A percentile compares a stretch with the other conserved stretches of the same genome.
Evolutionary conservation across 2,329 filamentous ascomycete species (phyloP).

Genomic region (Didymosphaeria variabile): DNA sequence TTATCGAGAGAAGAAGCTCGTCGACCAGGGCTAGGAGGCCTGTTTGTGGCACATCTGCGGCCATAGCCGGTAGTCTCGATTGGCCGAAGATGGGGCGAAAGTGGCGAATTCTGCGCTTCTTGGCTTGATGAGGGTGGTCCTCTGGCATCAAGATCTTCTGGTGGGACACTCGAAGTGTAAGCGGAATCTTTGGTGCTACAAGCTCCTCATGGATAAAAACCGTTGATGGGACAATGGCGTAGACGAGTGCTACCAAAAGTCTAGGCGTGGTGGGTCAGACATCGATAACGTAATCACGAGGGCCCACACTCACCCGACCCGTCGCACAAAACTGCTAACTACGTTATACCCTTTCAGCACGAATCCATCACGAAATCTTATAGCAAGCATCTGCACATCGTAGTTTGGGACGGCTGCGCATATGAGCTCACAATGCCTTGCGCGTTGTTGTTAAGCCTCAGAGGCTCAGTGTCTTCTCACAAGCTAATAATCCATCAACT

Average conservation of each 20-base stretch:
- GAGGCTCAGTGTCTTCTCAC: neutral
- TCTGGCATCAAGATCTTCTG: constrained; percentile 30
- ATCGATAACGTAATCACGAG: neutral
- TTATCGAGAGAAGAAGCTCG: constrained; percentile 45
- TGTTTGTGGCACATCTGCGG: constrained; percentile 16
- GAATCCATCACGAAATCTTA: too few species aligned
- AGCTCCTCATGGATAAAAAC: neutral
- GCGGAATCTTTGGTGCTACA: neutral
- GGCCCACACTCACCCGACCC: neutral
- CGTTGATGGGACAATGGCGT: neutral
- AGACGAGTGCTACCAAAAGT: neutral
- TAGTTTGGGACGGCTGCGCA: neutral
- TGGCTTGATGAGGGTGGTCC: constrained; percentile 31
- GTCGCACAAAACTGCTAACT: neutral
- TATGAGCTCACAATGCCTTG: neutral
- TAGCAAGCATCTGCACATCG: too few species aligned
- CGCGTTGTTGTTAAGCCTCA: neutral
- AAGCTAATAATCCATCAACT: neutral
- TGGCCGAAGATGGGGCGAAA: constrained; percentile 35
- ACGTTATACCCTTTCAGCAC: neutral
- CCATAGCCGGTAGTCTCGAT: constrained; percentile 25
- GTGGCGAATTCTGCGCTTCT: constrained; percentile 41
- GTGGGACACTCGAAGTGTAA: neutral
- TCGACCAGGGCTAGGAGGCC: constrained; percentile 42
- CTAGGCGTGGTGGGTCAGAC: neutral